phyloP scores from a whole-genome alignment of 352 stramenopile genomes.

The Ochromonadaceae sp. region DNA sequence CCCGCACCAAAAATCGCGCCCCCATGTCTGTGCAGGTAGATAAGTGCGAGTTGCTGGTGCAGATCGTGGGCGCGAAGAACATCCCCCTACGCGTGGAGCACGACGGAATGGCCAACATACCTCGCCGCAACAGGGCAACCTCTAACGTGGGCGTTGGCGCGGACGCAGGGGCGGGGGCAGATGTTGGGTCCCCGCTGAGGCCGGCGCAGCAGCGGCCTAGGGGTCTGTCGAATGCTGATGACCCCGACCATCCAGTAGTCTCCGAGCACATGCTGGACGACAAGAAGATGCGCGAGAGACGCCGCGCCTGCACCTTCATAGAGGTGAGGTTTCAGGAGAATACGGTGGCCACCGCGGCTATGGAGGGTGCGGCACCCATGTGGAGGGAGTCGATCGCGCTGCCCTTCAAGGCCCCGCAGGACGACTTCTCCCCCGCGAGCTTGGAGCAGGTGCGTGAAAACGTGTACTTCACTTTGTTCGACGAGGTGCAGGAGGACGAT shows the following conservation, averaged over 20 bases:
- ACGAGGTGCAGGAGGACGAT: conserved; percentile 7
- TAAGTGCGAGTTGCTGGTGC: not conserved
- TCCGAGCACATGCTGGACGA: not conserved
- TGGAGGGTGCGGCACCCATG: not conserved
- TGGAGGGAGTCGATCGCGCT: not conserved
- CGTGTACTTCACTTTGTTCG: conserved; percentile 17
- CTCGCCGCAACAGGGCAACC: not conserved
- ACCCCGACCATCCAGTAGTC: not conserved
- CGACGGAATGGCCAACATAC: not conserved
- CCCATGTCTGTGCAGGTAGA: not conserved
- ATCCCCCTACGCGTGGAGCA: not conserved
- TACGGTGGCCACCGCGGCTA: not conserved
- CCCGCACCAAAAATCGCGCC: no score
- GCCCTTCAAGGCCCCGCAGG: not conserved
- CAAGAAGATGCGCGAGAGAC: not conserved
- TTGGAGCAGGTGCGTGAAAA: not conserved
- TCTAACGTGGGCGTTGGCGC: not conserved
- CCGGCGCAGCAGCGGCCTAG: not conserved
- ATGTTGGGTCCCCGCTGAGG: not conserved
- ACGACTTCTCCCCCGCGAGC: not conserved
- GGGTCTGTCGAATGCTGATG: not conserved
- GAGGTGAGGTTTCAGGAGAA: not conserved
- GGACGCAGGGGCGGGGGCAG: not conserved
- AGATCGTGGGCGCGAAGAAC: conserved; percentile 4
- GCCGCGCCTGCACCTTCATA: not conserved